These are phyloP conservation scores for Aegilops sharonensis DNA, from an alignment of 176 grass and related monocot species.

Conservation along the genomic window DNA sequence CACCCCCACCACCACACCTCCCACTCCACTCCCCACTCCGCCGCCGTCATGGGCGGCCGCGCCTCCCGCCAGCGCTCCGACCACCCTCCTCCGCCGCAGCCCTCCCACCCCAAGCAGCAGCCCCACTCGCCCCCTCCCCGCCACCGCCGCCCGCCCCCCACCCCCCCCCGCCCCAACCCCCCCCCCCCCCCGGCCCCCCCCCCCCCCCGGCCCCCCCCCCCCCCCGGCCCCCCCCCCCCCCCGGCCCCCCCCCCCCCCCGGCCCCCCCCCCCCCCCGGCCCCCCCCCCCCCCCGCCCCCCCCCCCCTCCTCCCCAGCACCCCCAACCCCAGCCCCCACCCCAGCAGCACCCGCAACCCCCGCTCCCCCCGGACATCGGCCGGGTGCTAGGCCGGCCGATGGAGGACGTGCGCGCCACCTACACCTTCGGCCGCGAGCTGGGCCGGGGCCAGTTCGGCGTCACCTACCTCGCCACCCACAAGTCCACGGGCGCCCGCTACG, in stretches of 20 bases:
- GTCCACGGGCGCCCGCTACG: slow-evolving; percentile 37
- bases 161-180: too few species aligned
- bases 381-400: slow-evolving; percentile 64
- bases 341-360: too few species aligned
- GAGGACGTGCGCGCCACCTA: slow-evolving; percentile 76
- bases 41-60: slow-evolving; percentile 64
- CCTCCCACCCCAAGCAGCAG: slow-evolving; percentile 14
- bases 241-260: too few species aligned
- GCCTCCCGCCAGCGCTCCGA: slow-evolving; percentile 53
- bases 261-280: too few species aligned
- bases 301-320: neutral
- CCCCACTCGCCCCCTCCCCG: slow-evolving; percentile 16
- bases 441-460: slow-evolving; percentile 85
- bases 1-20: neutral
- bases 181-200: too few species aligned
- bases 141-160: neutral
- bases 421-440: slow-evolving; percentile 81
- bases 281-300: too few species aligned
- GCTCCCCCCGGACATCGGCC: slow-evolving; percentile 11
- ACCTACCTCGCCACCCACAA: slow-evolving; percentile 89
- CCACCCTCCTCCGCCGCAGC: neutral
- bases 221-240: too few species aligned
- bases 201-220: too few species aligned
- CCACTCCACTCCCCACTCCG: neutral
- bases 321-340: too few species aligned